Evolutionary conservation across 129 eudicot species (phyloP), one percentile per base, ranked within the genome.

Genomic region (Lactuca sativa): DNA sequence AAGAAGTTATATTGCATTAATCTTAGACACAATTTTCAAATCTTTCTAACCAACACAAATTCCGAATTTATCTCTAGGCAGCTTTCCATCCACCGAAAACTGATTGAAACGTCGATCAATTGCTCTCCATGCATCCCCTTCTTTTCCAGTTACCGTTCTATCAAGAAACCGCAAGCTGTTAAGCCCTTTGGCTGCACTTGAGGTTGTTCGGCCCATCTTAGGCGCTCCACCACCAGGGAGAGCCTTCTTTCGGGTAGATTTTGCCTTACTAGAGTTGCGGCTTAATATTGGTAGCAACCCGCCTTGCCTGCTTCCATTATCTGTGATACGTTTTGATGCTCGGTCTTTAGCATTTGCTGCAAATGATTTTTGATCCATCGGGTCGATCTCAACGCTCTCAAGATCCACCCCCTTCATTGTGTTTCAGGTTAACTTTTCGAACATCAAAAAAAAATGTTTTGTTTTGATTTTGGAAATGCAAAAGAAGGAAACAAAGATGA

Each of bases 111-210:
- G 92, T 73, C 66, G 84, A 74, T 95, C 95, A 32, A 90, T 78
- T n/a, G 84, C 81, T 69, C 71, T 87, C 99, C 97, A 95, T 0
- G 86, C 85, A 57, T 90, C 96, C 55, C 74, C 90, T 59, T 90
- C 97, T 60, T 87, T 90, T 41, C 89, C 90, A 0, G 95, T 85
- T 0, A 68, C 78, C 13, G 88, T 82, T 71, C 90, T 77, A 74
- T 90, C 99, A 47, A 95, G 92, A 61, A 95, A 95, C 52, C 96
- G 86, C 41, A 95, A 77, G 76, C 97, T 86, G 51, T 75, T 80
- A 13, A 95, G 85, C 49, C 97, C 99, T 68, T 87, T 79, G 14
- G 81, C 85, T 0, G 93, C 99, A 30, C 84, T 77, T 4, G 99
- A 95, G 59, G 87, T 81, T 8, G 62, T 41, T 38, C 97, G 81